Evolutionary conservation across 2,329 filamentous ascomycete species (phyloP), one percentile per base, ranked within the genome.

Genomic region (Trichophyton schoenleinii): DNA sequence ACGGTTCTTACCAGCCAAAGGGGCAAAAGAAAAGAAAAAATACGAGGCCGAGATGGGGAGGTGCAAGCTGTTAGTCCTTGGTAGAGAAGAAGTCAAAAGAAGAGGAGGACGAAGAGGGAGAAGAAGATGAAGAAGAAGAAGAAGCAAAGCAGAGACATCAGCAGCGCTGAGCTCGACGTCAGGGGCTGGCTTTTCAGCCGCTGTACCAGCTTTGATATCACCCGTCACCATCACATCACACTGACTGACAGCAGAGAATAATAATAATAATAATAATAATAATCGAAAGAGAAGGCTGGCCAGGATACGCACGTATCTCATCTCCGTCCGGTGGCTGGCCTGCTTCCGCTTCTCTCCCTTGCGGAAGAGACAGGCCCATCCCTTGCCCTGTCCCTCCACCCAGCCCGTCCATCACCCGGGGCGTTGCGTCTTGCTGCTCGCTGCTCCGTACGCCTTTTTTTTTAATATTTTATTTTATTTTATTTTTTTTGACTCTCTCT

Each of bases 11-110:
- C 53, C 25, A 36, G 49, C 49, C 22, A 55, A 31, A 36, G 13
- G 49, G 31, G 49, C 25, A 28, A 55, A 55, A 55, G 22, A 31
- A 55, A 55, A 55, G 49, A 22, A 55, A 55, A 55, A 55, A 31
- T n/a, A 36, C 11, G 28, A 55, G 15, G n/a, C 18, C 11, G n/a
- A 55, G 15, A 34, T n/a, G 28, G n/a, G n/a, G 49, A 25, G 25
- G 5, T 28, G 25, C 25, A 28, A 28, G 25, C 25, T 28, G 25
- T 6, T 3, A 28, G 25, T 18, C 18, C 18, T 25, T 25, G 25
- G 25, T 2, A 3, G 25, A 25, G 25, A 25, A 25, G 25, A 57
- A 57, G 18, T 18, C 18, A 18, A 18, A 18, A 18, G 18, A 18
- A 18, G 18, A 18, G 18, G 18, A 18, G 18, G 18, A 18, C 1